Percentiles rank a stretch among this genome's conserved stretches.
Conservation (phyloP, 2,329 filamentous ascomycete species). For the Alternaria arborescens region DNA sequence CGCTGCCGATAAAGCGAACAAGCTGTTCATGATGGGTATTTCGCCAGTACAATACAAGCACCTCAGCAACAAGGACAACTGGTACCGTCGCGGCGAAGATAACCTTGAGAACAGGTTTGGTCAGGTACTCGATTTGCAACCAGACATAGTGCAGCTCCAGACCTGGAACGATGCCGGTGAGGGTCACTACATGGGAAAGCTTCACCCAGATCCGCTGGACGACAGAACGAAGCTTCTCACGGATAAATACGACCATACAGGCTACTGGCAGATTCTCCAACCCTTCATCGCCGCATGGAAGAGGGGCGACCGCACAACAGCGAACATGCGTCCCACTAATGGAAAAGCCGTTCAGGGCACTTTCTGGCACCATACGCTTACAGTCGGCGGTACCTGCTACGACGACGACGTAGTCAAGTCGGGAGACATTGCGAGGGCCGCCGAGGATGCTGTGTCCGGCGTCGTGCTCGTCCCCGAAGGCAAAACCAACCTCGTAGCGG, state of each 20-base stretch:
- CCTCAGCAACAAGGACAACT: conserved; percentile 38
- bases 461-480: conserved; percentile 26
- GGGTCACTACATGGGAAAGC: conserved; percentile 53
- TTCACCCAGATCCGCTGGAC: conserved; percentile 47
- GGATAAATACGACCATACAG: conserved; percentile 47
- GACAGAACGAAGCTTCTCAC: conserved; percentile 37
- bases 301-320: conserved; percentile 34
- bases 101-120: conserved; percentile 46
- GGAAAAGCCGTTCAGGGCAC: conserved; percentile 28
- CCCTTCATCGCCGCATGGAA: conserved; percentile 53
- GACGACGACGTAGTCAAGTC: conserved; percentile 53
- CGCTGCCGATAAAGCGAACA: conserved; percentile 40
- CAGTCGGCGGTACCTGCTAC: conserved; percentile 48
- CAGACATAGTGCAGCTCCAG: conserved; percentile 52
- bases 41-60: conserved; percentile 54
- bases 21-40: conserved; percentile 52
- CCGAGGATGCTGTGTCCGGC: conserved; percentile 21
- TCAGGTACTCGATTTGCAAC: conserved; percentile 43
- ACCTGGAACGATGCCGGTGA: conserved; percentile 56
- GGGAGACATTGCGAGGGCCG: conserved; percentile 10
- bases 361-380: conserved; percentile 35
- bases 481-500: conserved; percentile 27
- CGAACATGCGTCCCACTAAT: conserved; percentile 31
- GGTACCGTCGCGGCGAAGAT: conserved; percentile 51
- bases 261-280: conserved; percentile 46